Evolutionary conservation across 768 basidiomycete species (phyloP).

Genomic region (Porpolomopsis calyptriformis): DNA sequence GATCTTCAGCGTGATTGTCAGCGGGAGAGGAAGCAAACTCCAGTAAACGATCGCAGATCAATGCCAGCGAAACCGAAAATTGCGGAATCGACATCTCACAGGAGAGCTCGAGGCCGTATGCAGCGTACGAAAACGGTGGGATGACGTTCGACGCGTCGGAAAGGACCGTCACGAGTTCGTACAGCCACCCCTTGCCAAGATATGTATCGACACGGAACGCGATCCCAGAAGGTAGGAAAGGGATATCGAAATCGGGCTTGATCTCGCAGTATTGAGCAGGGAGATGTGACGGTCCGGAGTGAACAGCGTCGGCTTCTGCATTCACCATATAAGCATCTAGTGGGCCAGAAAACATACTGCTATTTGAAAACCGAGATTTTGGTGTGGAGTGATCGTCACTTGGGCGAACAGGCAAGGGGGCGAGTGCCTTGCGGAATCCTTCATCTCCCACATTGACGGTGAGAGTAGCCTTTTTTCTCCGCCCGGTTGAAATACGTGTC

Average conservation of each 20-base stretch:
- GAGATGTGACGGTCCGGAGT: constrained; percentile 2
- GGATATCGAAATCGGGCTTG: constrained; percentile 39
- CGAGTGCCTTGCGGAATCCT: constrained; percentile 30
- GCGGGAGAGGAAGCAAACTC: constrained; percentile 29
- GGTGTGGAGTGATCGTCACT: neutral
- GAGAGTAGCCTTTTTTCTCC: constrained; percentile 21
- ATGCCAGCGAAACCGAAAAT: constrained; percentile 37
- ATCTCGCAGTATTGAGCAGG: constrained; percentile 7
- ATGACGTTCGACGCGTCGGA: constrained; percentile 17
- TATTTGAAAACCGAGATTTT: neutral
- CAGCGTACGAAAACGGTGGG: constrained; percentile 21
- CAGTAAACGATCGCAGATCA: constrained; percentile 34
- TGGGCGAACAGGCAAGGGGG: constrained; percentile 17
- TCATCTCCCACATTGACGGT: constrained; percentile 37
- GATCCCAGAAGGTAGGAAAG: constrained; percentile 38
- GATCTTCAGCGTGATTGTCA: constrained; percentile 18
- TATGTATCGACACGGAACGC: constrained; percentile 43
- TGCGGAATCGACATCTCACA: constrained; percentile 31
- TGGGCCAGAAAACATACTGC: too few relatives aligned
- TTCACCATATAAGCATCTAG: neutral
- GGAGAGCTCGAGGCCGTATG: constrained; percentile 34
- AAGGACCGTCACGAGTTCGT: constrained; percentile 40
- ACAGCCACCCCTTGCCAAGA: constrained; percentile 49
- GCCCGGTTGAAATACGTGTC: constrained; percentile 29
- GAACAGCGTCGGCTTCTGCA: neutral